Percentiles rank a stretch among this genome's conserved stretches.
Evolutionary conservation across 306 rosid species (phyloP).

Genomic region (Castanea mollissima): DNA sequence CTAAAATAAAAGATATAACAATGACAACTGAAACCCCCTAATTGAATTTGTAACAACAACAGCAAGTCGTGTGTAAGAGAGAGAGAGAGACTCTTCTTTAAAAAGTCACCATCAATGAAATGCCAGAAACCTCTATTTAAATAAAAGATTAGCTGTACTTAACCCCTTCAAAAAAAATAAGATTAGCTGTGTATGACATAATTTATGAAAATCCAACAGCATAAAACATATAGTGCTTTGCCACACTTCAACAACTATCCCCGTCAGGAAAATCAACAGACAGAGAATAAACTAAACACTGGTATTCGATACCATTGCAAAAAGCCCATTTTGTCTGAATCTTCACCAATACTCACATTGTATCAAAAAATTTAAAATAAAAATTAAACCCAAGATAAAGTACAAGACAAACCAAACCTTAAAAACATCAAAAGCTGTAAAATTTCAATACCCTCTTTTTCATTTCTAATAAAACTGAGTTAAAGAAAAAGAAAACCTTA

Average conservation of each 20-base stretch:
- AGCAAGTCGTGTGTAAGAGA: constrained; percentile 13
- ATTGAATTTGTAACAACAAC: constrained; percentile 10
- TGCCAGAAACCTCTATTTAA: constrained; percentile 40
- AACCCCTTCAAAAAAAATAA: too few species aligned
- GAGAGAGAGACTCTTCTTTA: constrained; percentile 37
- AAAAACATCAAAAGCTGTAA: constrained; percentile 46
- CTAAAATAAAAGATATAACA: background rate
- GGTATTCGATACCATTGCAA: constrained; percentile 25
- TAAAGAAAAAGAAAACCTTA: background rate
- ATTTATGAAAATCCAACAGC: constrained; percentile 26
- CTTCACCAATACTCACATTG: constrained; percentile 52
- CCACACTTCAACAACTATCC: constrained; percentile 42
- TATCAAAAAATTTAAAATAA: constrained; percentile 24
- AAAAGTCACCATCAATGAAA: constrained; percentile 33
- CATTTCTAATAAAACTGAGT: constrained; percentile 3
- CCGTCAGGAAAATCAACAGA: constrained; percentile 40
- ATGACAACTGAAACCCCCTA: constrained; percentile 30
- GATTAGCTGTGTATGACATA: constrained; percentile 24
- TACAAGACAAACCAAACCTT: constrained; percentile 40
- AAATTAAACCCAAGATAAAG: constrained; percentile 30
- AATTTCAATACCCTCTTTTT: constrained; percentile 19
- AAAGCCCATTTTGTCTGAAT: constrained; percentile 44
- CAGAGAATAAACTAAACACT: constrained; percentile 24
- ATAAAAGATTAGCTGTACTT: constrained; percentile 23
- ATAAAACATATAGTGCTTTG: constrained; percentile 31